Percentiles rank a stretch among this genome's conserved stretches.
These are phyloP conservation scores for Verticillium zaregamsianum DNA, from an alignment of 2,329 filamentous ascomycete genomes.

Conservation along the genomic window DNA sequence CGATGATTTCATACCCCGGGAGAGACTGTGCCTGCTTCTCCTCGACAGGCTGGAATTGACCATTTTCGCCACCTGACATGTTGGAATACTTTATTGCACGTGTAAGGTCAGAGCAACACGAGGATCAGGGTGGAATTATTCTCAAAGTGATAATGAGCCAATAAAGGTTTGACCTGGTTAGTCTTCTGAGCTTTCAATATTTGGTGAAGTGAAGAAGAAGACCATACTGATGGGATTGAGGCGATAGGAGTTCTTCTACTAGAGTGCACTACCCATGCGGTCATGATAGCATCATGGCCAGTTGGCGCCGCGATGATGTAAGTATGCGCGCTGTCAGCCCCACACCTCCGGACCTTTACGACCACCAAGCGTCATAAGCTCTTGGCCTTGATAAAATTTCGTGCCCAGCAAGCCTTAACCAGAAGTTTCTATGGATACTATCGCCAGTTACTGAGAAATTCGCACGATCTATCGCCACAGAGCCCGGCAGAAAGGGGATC, in stretches of 20 bases:
- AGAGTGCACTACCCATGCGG: not conserved
- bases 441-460: too few relatives aligned
- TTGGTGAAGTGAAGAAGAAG: too few relatives aligned
- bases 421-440: too few relatives aligned
- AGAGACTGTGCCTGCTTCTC: slow-evolving; percentile 30
- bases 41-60: slow-evolving; percentile 28
- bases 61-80: slow-evolving; percentile 15
- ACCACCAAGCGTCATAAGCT: not conserved
- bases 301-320: not conserved
- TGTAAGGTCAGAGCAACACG: too few relatives aligned
- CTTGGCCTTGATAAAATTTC: not conserved
- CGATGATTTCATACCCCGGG: slow-evolving; percentile 26
- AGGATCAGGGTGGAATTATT: too few relatives aligned
- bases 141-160: too few relatives aligned
- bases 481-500: too few relatives aligned
- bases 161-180: too few relatives aligned
- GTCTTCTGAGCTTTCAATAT: too few relatives aligned
- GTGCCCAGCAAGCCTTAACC: not conserved
- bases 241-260: too few relatives aligned
- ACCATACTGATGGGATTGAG: too few relatives aligned
- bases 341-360: not conserved
- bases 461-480: too few relatives aligned
- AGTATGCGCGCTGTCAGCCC: not conserved
- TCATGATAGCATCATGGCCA: not conserved
- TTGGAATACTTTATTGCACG: not conserved